Percentiles rank a stretch among this genome's conserved stretches.
Evolutionary conservation across 2,329 filamentous ascomycete genomes (phyloP).

Genomic region (Simplicillium aogashimaense): DNA sequence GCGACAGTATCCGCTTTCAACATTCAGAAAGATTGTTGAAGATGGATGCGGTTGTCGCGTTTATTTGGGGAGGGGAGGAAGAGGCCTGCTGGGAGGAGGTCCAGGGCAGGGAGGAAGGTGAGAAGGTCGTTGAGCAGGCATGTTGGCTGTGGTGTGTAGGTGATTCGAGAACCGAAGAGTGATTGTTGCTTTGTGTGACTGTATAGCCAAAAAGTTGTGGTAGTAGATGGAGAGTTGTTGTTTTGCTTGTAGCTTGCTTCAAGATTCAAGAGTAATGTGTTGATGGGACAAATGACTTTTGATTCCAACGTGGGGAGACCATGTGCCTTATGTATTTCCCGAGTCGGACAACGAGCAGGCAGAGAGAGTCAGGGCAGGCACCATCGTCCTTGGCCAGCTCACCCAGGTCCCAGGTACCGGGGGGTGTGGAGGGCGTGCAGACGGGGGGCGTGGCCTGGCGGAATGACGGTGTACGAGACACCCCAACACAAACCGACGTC

Average conservation of each 20-base stretch:
- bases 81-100: conserved; percentile 53
- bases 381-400: neutral
- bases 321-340: conserved; percentile 9
- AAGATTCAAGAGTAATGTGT: neutral
- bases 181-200: conserved; percentile 9
- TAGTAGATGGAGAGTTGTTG: conserved; percentile 3
- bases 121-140: conserved; percentile 53
- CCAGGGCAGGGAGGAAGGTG: conserved; percentile 59
- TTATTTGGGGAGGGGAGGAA: conserved; percentile 51
- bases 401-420: neutral
- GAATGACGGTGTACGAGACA: conserved; percentile 2
- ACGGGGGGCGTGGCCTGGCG: conserved; percentile 1
- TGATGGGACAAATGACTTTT: neutral
- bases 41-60: too few relatives aligned
- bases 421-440: conserved; percentile 3
- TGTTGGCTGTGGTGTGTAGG: conserved; percentile 17
- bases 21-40: too few relatives aligned
- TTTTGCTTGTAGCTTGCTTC: neutral
- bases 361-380: conserved; percentile 1
- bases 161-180: conserved; percentile 3
- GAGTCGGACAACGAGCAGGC: neutral
- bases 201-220: conserved; percentile 7
- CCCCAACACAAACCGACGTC: conserved; percentile 2
- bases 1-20: too few relatives aligned
- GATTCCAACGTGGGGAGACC: too few relatives aligned